Base-by-base conservation (phyloP, 768 basidiomycete genomes). In the Hericium coralloides region DNA sequence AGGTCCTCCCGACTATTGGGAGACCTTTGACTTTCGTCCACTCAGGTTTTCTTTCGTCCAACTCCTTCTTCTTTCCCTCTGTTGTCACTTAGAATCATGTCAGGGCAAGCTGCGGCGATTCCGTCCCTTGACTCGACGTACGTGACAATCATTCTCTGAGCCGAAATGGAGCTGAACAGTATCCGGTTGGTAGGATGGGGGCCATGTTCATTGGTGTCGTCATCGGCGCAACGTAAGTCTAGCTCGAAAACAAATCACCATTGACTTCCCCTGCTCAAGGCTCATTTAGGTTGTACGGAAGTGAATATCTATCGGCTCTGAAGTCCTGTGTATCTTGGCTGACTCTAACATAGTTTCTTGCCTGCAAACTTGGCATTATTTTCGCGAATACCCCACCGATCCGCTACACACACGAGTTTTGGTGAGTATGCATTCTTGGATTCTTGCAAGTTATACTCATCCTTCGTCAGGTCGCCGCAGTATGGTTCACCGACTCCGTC, bases 401-500 rank as follows among this genome's bases (percentile, higher is more conserved):
- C 25, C 22, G 7, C 47, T 23, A 20, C 39, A 55, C 20, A n/a
- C 55, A 25, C 55, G 49, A 38, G 5, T 49, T 12, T 18, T 58
- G 57, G 57, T 58, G 22, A 15, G 49, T 22, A 4, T 8, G 25
- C 5, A 14, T 14, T 26, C 38, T 10, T 12, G 3, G 37, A 14
- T 25, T 12, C 52, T 49, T 38, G 53, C 20, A n/a, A 36, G 25
- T n/a, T 12, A 4, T 37, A 9, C 39, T 57, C 37, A 55, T 6
- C 23, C 15, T 3, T n/a, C 20, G 4, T 12, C 38, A 58, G 57
- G 53, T 58, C 43, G 52, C 25, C 47, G 47, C 39, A 17, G 64
- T 64, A 3, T 64, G 58, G 58, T 26, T 59, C 12, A 57, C 55
- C 39, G 66, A 65, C 26, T 58, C 64, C 10, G 45, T 65, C 3